phyloP scores from a whole-genome alignment of 2,329 filamentous ascomycete genomes.

The Dactylonectria estremocensis region DNA sequence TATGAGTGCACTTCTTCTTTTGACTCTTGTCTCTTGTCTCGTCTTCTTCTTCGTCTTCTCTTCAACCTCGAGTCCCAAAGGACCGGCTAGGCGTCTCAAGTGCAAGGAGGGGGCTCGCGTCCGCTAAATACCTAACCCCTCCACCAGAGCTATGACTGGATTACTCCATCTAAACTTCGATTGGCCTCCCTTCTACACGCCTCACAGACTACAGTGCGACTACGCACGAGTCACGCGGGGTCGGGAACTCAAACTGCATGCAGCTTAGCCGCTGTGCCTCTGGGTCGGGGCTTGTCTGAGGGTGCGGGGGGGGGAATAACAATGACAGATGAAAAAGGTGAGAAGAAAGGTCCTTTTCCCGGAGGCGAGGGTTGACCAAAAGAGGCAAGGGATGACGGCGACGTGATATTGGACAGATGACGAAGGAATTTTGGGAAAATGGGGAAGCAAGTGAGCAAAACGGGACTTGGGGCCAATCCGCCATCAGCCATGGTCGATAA shows the following conservation, averaged over 20 bases:
- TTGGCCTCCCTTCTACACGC: background rate
- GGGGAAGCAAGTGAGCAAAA: background rate
- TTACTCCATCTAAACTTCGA: background rate
- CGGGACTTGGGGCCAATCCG: background rate
- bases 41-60: too few relatives aligned
- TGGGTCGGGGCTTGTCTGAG: background rate
- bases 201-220: too few relatives aligned
- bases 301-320: background rate
- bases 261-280: background rate
- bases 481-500: background rate
- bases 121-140: slow-evolving; percentile 29
- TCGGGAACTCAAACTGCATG: background rate
- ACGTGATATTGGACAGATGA: background rate
- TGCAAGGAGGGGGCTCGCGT: background rate
- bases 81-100: background rate
- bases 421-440: background rate
- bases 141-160: slow-evolving; percentile 10
- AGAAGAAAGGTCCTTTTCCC: background rate
- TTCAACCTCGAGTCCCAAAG: background rate
- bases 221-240: background rate
- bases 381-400: background rate
- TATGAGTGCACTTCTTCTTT: slow-evolving; percentile 13
- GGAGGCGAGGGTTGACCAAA: background rate
- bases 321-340: background rate
- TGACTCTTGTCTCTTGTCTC: too few relatives aligned